A percentile compares a stretch with the other conserved stretches of the same genome.
Evolutionary conservation across 352 stramenopile genomes (phyloP).

Genomic region (Pythium graminicola): DNA sequence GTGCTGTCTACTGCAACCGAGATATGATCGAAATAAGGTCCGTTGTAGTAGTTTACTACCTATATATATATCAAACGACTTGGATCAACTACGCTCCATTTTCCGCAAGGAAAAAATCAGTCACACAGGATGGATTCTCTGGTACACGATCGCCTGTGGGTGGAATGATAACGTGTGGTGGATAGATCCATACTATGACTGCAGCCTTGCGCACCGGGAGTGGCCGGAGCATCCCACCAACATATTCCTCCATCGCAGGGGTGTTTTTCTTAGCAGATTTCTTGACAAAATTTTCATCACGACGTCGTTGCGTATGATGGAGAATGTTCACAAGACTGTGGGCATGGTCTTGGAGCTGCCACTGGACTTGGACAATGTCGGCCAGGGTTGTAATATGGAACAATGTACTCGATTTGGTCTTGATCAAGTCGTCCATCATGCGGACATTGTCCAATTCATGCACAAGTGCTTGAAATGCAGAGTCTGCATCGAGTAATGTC

Average conservation of each 20-base stretch:
- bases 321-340: constrained; percentile 50
- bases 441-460: constrained; percentile 43
- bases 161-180: constrained; percentile 53
- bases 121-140: constrained; percentile 26
- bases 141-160: constrained; percentile 50
- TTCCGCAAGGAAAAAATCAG: constrained; percentile 42
- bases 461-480: constrained; percentile 47
- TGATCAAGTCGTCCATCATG: constrained; percentile 31
- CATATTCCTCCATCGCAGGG: constrained; percentile 23
- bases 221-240: constrained; percentile 34
- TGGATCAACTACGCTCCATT: background rate
- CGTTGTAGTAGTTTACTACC: background rate
- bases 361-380: constrained; percentile 44
- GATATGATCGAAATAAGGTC: background rate
- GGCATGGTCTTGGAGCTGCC: constrained; percentile 45
- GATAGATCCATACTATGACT: constrained; percentile 68
- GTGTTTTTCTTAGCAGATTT: constrained; percentile 3
- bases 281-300: constrained; percentile 25
- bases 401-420: constrained; percentile 30
- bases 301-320: constrained; percentile 9
- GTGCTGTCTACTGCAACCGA: background rate
- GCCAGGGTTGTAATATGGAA: constrained; percentile 17
- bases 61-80: constrained; percentile 22
- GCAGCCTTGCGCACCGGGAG: constrained; percentile 49
- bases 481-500: constrained; percentile 40